Conservation (phyloP, 2,329 filamentous ascomycete genomes). For the Aureobasidium vineae region DNA sequence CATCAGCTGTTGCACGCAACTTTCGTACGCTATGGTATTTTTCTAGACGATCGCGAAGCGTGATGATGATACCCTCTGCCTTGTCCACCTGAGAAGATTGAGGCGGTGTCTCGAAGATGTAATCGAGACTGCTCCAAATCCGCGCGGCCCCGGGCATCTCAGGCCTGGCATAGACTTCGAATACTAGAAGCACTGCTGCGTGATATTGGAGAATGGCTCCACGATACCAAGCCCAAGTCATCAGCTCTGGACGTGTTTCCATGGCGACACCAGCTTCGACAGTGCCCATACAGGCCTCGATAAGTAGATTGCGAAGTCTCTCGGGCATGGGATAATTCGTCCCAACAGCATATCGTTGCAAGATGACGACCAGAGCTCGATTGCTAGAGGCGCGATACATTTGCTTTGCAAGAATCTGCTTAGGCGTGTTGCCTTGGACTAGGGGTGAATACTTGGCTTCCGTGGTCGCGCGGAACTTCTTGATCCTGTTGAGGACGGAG, state of each 20-base stretch:
- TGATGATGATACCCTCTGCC: constrained; percentile 58
- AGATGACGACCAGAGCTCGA: constrained; percentile 63
- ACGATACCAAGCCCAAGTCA: constrained; percentile 66
- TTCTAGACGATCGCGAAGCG: constrained; percentile 61
- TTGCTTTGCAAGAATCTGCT: constrained; percentile 63
- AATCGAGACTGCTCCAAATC: constrained; percentile 71
- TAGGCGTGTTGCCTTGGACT: constrained; percentile 58
- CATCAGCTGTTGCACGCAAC: constrained; percentile 37
- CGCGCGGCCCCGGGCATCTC: constrained; percentile 59
- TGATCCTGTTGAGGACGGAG: constrained; percentile 64
- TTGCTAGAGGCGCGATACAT: constrained; percentile 64
- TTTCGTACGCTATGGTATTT: constrained; percentile 60
- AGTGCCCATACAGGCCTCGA: constrained; percentile 58
- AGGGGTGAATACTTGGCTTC: constrained; percentile 64
- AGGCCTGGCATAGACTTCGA: constrained; percentile 63
- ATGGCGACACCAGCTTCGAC: constrained; percentile 57
- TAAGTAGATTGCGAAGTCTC: constrained; percentile 61
- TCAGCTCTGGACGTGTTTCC: constrained; percentile 54
- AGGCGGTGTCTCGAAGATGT: constrained; percentile 63
- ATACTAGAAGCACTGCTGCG: constrained; percentile 64
- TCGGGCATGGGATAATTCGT: constrained; percentile 55
- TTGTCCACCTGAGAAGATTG: constrained; percentile 57
- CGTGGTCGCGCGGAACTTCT: constrained; percentile 65
- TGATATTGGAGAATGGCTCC: constrained; percentile 73
- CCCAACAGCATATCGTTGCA: constrained; percentile 64